Evolutionary conservation across 164 flowering plant genomes (phyloP), one percentile per base, ranked within the genome.

Genomic region (Malania oleifera): DNA sequence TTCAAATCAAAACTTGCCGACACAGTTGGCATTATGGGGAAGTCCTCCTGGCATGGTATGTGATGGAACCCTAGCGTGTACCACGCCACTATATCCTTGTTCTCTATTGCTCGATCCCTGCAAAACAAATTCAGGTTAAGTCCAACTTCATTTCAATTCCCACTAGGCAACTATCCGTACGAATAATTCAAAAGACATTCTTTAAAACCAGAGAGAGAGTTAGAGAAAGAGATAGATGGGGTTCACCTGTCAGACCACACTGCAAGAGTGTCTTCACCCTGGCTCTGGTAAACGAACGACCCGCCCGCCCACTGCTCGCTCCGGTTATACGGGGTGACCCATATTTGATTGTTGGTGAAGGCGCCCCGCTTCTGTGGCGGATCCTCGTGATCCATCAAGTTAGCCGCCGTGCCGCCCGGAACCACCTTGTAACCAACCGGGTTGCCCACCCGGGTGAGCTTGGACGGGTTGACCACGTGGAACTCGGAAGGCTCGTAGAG

Each of bases 271-370:
- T 89, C 91, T 0, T 87, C 96, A 0, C 98, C 98, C 5, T 77
- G 69, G 69, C 89, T 92, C 65, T 92, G 98, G 59, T 75, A 85
- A 15, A 72, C 80, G 52, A 92, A 77, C 52, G 79, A 54, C 2
- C 98, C 96, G 14, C 93, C 96, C 0, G 96, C 93, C 98, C 98
- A 92, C 57, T 82, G 76, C 73, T 91, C 95, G 20, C 77, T 78
- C 57, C 56, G 66, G 63, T 89, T 89, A 47, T 89, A 89, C 0
- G 82, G 95, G 14, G 92, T 89, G 60, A 87, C 95, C 96, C 95
- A 91, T 31, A 89, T 82, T 61, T 90, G 98, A 49, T 92, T 87
- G 65, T 92, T 87, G 0, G 98, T 87, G 37, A 89, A 92, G 12
- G 93, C 89, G 2, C 75, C 83, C 27, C 96, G 64, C 58, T 55